phyloP scores from a whole-genome alignment of 106 monocot species.

The Dactylorhiza incarnata region DNA sequence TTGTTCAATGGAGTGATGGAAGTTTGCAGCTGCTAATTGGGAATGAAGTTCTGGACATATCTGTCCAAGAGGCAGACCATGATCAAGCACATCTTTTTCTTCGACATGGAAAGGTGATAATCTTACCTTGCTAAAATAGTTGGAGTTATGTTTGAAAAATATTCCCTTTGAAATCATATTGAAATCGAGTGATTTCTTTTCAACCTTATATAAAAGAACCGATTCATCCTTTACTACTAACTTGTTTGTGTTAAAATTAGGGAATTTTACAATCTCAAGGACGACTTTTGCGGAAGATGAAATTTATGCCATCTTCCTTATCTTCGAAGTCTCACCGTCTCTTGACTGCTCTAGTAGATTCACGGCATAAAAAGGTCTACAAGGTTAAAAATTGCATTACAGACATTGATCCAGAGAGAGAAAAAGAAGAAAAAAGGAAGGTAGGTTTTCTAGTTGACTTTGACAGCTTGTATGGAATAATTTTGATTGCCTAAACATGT shows the following conservation, averaged over 20 bases:
- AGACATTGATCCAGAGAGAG: conserved; percentile 92
- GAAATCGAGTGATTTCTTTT: neutral
- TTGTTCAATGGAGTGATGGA: conserved; percentile 96
- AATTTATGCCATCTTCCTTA: conserved; percentile 97
- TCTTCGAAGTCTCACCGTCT: conserved; percentile 91
- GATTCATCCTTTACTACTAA: neutral
- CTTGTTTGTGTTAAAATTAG: conserved; percentile 18
- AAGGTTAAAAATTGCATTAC: conserved; percentile 98
- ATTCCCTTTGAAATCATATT: neutral
- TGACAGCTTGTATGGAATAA: neutral
- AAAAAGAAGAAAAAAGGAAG: conserved; percentile 89
- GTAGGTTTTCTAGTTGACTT: conserved; percentile 19
- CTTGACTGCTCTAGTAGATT: conserved; percentile 94
- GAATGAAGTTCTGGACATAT: conserved; percentile 94
- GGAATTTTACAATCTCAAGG: conserved; percentile 99
- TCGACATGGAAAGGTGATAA: conserved; percentile 78
- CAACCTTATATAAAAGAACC: neutral
- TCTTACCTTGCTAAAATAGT: neutral
- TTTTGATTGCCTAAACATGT: neutral
- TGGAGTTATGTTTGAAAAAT: neutral
- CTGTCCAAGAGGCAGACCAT: conserved; percentile 87
- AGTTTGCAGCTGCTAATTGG: conserved; percentile 89
- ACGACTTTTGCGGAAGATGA: conserved; percentile 87
- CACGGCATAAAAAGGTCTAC: conserved; percentile 93
- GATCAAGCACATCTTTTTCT: conserved; percentile 92